Evolutionary conservation across 495 filamentous ascomycete species (phyloP), one percentile per base, ranked within the genome.

Genomic region (Penicilliopsis zonata): DNA sequence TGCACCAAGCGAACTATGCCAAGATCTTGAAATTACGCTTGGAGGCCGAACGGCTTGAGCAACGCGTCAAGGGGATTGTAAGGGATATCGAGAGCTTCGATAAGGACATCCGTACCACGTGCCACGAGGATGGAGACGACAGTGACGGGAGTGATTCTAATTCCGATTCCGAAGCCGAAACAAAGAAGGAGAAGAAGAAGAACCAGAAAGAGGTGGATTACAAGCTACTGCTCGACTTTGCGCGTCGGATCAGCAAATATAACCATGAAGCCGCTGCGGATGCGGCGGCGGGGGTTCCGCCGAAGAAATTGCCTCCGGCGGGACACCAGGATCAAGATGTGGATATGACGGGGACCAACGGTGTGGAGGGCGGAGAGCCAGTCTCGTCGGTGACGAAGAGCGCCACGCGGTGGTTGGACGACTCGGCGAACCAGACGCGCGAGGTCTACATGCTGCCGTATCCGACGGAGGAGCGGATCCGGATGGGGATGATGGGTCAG

Each of bases 401-500:
- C n/a, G 59, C 59, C 7, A 63, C 58, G 2, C 49, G 44, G 20
- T 67, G 63, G 63, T 46, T 67, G 26, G 59, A 67, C 12, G 53
- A 63, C 25, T 61, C 57, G 19, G 61, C 63, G 9, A 51, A 59
- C 23, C 40, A 57, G 42, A 53, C 56, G 12, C 54, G 61, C n/a
- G 47, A 62, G 41, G 53, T 47, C 4, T 64, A 62, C 35, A 61
- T 65, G 56, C 35, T 64, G 15, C 59, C 61, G 24, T 67, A 63
- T 34, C 63, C 63, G 18, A 59, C 52, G 44, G 61, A 65, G 37
- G 63, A 67, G 24, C 54, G 61, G 23, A 65, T 67, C 31, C 56
- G 63, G n/a, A 47, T 59, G 50, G 63, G 63, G 1, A 21, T 65
- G 16, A 65, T 67, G 61, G 63, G 58, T 3, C 59, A 63, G 37